These are phyloP conservation scores for Tilletiopsis washingtonensis DNA, from an alignment of 1,284 basidiomycete species.

Conservation along the genomic window DNA sequence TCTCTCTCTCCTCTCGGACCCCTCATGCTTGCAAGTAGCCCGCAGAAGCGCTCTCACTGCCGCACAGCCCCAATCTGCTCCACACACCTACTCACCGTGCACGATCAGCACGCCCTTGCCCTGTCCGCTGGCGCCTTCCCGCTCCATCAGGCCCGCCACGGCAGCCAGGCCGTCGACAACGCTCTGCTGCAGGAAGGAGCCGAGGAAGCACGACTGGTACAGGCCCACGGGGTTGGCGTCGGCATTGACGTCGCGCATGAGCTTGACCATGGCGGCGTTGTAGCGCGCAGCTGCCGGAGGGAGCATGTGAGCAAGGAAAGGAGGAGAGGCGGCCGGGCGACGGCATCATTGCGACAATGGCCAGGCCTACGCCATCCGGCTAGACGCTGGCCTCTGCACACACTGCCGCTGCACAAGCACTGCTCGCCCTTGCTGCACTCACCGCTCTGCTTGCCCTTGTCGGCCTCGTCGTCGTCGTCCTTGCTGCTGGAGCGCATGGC, in stretches of 20 bases:
- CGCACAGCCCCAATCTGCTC: background rate
- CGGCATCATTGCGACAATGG: too few species aligned
- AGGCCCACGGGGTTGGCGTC: slow-evolving; percentile 94
- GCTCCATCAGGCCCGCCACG: slow-evolving; percentile 40
- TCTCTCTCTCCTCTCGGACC: background rate
- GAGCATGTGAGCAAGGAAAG: too few species aligned
- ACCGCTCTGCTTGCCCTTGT: slow-evolving; percentile 30
- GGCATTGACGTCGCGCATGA: slow-evolving; percentile 81
- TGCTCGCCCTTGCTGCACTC: too few species aligned
- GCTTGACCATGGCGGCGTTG: slow-evolving; percentile 74
- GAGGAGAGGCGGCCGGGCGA: too few species aligned
- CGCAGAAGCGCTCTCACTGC: background rate
- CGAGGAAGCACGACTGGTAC: slow-evolving; percentile 88
- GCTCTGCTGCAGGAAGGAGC: slow-evolving; percentile 58
- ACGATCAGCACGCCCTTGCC: slow-evolving; percentile 44
- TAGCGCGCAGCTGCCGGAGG: slow-evolving; percentile 52
- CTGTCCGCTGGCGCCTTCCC: slow-evolving; percentile 38
- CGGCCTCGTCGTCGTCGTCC: slow-evolving; percentile 38
- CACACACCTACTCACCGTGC: slow-evolving; percentile 16
- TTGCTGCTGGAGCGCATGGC: slow-evolving; percentile 14
- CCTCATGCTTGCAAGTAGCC: background rate
- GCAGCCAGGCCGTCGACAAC: slow-evolving; percentile 65
- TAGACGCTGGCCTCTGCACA: too few species aligned
- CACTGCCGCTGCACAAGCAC: too few species aligned
- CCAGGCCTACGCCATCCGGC: background rate